phyloP scores from a whole-genome alignment of 2,329 filamentous ascomycete species.

The Trichoderma breve region DNA sequence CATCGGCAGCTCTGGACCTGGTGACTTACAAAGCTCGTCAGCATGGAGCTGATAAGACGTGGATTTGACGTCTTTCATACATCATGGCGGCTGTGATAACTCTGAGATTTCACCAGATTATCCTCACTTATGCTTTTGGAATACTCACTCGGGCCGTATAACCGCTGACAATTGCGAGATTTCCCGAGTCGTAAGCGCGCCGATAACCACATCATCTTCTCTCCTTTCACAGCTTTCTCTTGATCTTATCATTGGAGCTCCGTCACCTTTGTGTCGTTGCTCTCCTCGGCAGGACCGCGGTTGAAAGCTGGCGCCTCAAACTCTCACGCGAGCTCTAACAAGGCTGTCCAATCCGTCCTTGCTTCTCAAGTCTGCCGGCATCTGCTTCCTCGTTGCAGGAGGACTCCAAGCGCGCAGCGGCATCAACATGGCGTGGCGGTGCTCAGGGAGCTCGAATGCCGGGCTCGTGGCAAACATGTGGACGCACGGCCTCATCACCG shows the following conservation, averaged over 20 bases:
- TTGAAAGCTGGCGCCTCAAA: slow-evolving; percentile 10
- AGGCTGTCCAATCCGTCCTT: not conserved
- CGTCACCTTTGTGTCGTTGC: not conserved
- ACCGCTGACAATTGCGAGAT: not conserved
- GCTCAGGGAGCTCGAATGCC: slow-evolving; percentile 70
- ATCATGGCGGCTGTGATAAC: not conserved
- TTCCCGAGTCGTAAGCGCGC: not conserved
- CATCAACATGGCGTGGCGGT: slow-evolving; percentile 81
- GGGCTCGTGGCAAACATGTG: slow-evolving; percentile 77
- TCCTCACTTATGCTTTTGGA: not conserved
- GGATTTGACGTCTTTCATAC: slow-evolving; percentile 17
- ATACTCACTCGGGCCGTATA: not conserved
- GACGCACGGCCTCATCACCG: slow-evolving; percentile 69
- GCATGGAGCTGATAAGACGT: not conserved
- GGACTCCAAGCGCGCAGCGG: slow-evolving; percentile 1
- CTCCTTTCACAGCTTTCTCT: not conserved
- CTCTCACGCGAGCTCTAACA: not conserved
- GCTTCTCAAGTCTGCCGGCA: not conserved
- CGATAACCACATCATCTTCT: not conserved
- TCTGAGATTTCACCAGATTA: not conserved
- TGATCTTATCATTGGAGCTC: not conserved
- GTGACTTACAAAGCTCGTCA: not conserved
- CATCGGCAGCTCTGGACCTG: not conserved
- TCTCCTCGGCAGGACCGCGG: not conserved
- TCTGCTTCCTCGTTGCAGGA: not conserved